Conservation (phyloP, 768 basidiomycete species). For the Trametopsis cervina region DNA sequence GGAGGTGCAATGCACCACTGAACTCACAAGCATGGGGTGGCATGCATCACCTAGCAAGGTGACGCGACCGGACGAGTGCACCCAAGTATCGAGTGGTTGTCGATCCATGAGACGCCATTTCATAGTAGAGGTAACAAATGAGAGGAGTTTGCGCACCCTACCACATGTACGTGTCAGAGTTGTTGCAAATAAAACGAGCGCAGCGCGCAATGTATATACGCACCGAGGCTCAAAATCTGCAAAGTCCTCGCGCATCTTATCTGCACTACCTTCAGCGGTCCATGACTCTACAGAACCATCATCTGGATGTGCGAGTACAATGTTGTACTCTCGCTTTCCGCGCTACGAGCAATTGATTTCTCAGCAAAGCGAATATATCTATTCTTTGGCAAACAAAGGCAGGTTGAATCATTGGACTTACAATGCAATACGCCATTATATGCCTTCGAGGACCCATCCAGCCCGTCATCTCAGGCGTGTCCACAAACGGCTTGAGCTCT, state of each 20-base stretch:
- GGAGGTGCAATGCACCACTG: too few species aligned
- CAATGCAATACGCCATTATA: slow-evolving; percentile 38
- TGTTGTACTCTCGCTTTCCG: slow-evolving; percentile 28
- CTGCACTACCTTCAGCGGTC: slow-evolving; percentile 34
- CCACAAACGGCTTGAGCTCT: slow-evolving; percentile 42
- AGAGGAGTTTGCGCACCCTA: slow-evolving; percentile 30
- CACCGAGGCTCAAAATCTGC: slow-evolving; percentile 34
- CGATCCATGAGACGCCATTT: slow-evolving; percentile 38
- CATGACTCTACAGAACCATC: slow-evolving; percentile 34
- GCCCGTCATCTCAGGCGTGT: slow-evolving; percentile 41
- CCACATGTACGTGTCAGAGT: not conserved
- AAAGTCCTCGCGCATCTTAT: slow-evolving; percentile 35
- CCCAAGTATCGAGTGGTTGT: slow-evolving; percentile 30
- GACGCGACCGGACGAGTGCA: slow-evolving; percentile 27
- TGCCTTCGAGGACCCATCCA: slow-evolving; percentile 54
- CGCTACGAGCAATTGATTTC: slow-evolving; percentile 16
- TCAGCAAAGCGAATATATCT: not conserved
- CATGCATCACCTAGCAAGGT: slow-evolving; percentile 32
- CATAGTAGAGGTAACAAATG: slow-evolving; percentile 29
- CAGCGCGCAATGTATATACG: slow-evolving; percentile 2
- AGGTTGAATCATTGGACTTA: slow-evolving; percentile 21
- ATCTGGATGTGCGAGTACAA: slow-evolving; percentile 31
- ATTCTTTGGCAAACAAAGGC: not conserved
- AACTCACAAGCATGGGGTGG: slow-evolving; percentile 34
- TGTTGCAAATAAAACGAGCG: not conserved